Evolutionary conservation across 2,329 filamentous ascomycete genomes (phyloP).

Genomic region (Cordyceps farinosa): DNA sequence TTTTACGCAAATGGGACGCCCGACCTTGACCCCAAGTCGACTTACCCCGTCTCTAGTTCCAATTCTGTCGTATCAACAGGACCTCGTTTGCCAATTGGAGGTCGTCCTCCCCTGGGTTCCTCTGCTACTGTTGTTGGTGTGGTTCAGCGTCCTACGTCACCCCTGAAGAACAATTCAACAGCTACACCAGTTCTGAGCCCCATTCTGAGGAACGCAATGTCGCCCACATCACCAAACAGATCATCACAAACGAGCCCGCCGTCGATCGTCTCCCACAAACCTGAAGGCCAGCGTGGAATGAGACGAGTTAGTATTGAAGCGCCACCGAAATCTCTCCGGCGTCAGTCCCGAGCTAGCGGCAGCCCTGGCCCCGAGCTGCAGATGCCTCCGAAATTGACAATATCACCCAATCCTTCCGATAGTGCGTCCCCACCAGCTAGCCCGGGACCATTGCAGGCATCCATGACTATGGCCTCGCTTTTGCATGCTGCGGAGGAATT

Average conservation of each 20-base stretch:
- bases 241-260: conserved; percentile 33
- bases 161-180: conserved; percentile 40
- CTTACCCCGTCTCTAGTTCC: conserved; percentile 37
- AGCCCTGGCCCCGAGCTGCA: conserved; percentile 35
- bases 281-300: conserved; percentile 28
- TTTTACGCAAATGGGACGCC: conserved; percentile 69
- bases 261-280: conserved; percentile 27
- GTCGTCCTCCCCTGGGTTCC: conserved; percentile 37
- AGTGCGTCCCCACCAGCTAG: conserved; percentile 36
- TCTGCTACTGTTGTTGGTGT: conserved; percentile 24
- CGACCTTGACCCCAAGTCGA: conserved; percentile 39
- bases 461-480: conserved; percentile 53
- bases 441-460: conserved; percentile 29
- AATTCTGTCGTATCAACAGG: conserved; percentile 45
- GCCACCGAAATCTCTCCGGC: conserved; percentile 32
- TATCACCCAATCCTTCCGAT: conserved; percentile 36
- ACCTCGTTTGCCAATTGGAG: conserved; percentile 38
- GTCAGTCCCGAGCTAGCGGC: conserved; percentile 42
- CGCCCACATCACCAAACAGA: conserved; percentile 28
- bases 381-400: conserved; percentile 32
- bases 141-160: conserved; percentile 47
- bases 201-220: conserved; percentile 21
- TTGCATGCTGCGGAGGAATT: conserved; percentile 55
- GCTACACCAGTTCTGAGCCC: conserved; percentile 23
- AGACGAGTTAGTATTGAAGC: conserved; percentile 44